Percentiles rank a stretch among this genome's conserved stretches.
Evolutionary conservation across 495 filamentous ascomycete species (phyloP).

Genomic region (Podospora conica): DNA sequence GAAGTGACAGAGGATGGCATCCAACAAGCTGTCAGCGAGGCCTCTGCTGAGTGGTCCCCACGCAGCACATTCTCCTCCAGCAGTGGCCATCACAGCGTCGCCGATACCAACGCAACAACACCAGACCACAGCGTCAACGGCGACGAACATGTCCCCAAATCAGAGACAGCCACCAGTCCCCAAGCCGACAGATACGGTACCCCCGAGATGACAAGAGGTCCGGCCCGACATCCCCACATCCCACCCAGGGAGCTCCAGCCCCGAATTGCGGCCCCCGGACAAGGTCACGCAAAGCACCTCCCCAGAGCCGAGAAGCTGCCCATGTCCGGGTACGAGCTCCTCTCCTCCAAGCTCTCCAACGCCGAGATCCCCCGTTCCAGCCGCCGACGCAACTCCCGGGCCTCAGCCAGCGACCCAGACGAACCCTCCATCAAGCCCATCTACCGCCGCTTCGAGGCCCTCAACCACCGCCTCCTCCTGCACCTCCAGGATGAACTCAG

Average conservation of each 20-base stretch:
- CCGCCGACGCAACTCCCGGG: slow-evolving; percentile 4
- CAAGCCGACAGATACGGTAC: slow-evolving; percentile 23
- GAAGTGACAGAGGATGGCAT: slow-evolving; percentile 26
- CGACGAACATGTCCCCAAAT: slow-evolving; percentile 4
- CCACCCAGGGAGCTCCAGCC: slow-evolving; percentile 26
- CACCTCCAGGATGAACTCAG: slow-evolving; percentile 83
- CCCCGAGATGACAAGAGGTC: slow-evolving; percentile 29
- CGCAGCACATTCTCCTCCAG: slow-evolving; percentile 30
- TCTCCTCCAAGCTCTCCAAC: slow-evolving; percentile 54
- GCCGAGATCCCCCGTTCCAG: slow-evolving; percentile 3
- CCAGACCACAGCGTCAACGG: slow-evolving; percentile 34
- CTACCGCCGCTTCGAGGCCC: slow-evolving; percentile 75
- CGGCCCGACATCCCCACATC: slow-evolving; percentile 23
- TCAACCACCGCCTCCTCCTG: slow-evolving; percentile 81
- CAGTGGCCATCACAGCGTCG: slow-evolving; percentile 33
- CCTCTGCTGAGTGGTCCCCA: slow-evolving; percentile 24
- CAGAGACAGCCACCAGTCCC: background rate
- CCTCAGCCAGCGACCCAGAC: slow-evolving; percentile 11
- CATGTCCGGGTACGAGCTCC: slow-evolving; percentile 58
- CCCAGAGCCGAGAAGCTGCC: slow-evolving; percentile 35
- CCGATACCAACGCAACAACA: slow-evolving; percentile 39
- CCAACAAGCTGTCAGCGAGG: slow-evolving; percentile 24
- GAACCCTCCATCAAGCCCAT: slow-evolving; percentile 53
- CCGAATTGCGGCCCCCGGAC: slow-evolving; percentile 23
- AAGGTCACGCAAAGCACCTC: slow-evolving; percentile 23